Evolutionary conservation across 306 rosid species (phyloP), one percentile per base, ranked within the genome.

Genomic region (Cotoneaster glaucophyllus): DNA sequence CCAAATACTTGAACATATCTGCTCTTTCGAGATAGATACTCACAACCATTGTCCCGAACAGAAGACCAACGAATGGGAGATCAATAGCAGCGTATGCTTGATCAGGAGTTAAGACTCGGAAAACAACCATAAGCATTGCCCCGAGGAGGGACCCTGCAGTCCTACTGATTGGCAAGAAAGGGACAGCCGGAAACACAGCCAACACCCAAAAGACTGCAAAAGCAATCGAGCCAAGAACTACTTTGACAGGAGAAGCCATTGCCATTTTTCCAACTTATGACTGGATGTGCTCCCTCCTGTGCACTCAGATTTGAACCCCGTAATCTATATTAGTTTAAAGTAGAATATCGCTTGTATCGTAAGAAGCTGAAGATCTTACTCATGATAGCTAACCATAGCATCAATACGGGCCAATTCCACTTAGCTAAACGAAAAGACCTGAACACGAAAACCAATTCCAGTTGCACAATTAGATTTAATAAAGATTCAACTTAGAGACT

Each of bases 31-130:
- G 97, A 85, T 92, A 95, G 31, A 90, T 84, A 79, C 96, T 88
- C 5, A 92, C 99, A 58, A 95, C 96, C 97, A 95, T 95, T 64
- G 99, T 95, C 22, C 97, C 99, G 44, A 92, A 95, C 48, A 95
- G 90, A 69, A 95, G 96, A 70, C 99, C 99, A 8, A 95, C 83
- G 70, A 92, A 92, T 4, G 90, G 97, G 19, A 95, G 96, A 88
- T 92, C 96, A 22, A 95, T 87, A 8, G 97, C 91, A 0, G 74
- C 83, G 50, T 90, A 95, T 3, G 99, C 93, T 79, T 95, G 85
- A 44, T 90, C 93, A 0, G 99, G 96, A 65, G 84, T 78, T 64
- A 92, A 0, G 26, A 92, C 95, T 79, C 26, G 70, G 65, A 95
- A 90, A 28, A 90, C 1, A 24, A 92, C 99, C 97, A 90, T 95